Evolutionary conservation across 2,329 filamentous ascomycete species (phyloP).

Genomic region (Penicillium aurantiogriseum): DNA sequence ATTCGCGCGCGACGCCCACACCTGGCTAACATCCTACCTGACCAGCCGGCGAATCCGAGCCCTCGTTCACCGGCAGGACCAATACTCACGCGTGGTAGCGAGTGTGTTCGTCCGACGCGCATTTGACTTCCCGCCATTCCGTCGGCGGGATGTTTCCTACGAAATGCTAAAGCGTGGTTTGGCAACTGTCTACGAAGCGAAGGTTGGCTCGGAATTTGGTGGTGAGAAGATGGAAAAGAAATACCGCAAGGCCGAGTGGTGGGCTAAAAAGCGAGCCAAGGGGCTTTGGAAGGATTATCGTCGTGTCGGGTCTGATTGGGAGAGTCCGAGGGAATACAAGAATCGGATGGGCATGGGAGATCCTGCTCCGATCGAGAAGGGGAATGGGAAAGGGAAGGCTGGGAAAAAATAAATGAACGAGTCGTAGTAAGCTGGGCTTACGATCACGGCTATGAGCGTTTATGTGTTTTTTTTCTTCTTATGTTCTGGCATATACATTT

Average conservation of each 20-base stretch:
- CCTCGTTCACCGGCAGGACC: slow-evolving; percentile 80
- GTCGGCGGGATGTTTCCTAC: slow-evolving; percentile 77
- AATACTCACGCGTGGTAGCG: slow-evolving; percentile 87
- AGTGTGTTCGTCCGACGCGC: slow-evolving; percentile 71
- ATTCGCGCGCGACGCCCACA: slow-evolving; percentile 73
- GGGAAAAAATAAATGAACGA: slow-evolving; percentile 16
- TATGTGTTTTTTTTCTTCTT: neutral
- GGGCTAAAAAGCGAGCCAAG: slow-evolving; percentile 62
- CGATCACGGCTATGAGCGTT: neutral
- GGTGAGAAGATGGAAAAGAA: slow-evolving; percentile 55
- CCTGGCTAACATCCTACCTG: slow-evolving; percentile 75
- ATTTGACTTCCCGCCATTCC: slow-evolving; percentile 42
- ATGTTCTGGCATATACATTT: slow-evolving; percentile 7
- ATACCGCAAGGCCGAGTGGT: slow-evolving; percentile 48
- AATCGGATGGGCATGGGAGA: slow-evolving; percentile 51
- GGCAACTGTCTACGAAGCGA: slow-evolving; percentile 92
- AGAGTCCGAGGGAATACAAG: slow-evolving; percentile 90
- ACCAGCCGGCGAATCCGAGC: slow-evolving; percentile 71
- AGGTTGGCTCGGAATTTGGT: slow-evolving; percentile 85
- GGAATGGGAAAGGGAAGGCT: slow-evolving; percentile 29
- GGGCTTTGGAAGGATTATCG: slow-evolving; percentile 71
- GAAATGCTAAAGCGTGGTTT: slow-evolving; percentile 84
- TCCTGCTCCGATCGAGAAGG: slow-evolving; percentile 14
- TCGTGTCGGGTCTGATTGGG: slow-evolving; percentile 57
- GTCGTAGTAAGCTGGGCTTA: slow-evolving; percentile 1